phyloP scores from a whole-genome alignment of 805 yeast species.

The Wickerhamomyces chambardii region DNA sequence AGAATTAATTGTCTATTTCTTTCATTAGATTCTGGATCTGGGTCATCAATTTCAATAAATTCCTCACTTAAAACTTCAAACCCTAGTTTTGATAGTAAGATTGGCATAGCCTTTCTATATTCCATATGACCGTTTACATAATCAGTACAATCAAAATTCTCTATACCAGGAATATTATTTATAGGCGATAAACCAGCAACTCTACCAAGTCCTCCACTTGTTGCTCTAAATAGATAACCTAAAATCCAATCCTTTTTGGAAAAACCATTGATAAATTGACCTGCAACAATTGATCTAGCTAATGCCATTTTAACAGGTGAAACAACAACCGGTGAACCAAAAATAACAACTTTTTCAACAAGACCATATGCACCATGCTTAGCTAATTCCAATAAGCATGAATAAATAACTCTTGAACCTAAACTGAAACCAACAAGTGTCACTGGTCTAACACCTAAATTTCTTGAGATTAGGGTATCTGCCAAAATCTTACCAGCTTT shows the following conservation, averaged over 20 bases:
- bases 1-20: constrained; percentile 72
- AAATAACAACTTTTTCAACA: constrained; percentile 77
- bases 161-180: constrained; percentile 53
- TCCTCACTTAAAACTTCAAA: constrained; percentile 86
- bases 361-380: constrained; percentile 81
- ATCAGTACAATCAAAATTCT: constrained; percentile 83
- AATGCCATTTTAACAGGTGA: constrained; percentile 68
- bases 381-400: constrained; percentile 82
- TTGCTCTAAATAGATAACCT: constrained; percentile 91
- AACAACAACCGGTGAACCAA: constrained; percentile 85
- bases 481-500: constrained; percentile 87
- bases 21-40: constrained; percentile 81
- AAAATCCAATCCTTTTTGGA: constrained; percentile 93
- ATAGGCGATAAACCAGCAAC: constrained; percentile 86
- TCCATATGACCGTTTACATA: constrained; percentile 93
- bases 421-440: constrained; percentile 90
- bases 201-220: constrained; percentile 88
- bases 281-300: constrained; percentile 83
- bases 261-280: constrained; percentile 83
- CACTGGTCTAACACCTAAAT: constrained; percentile 86
- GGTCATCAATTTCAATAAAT: constrained; percentile 92
- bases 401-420: constrained; percentile 87
- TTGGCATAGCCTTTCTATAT: constrained; percentile 92
- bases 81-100: constrained; percentile 54
- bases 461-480: constrained; percentile 79